These are phyloP conservation scores for Aegilops umbellulata DNA, from an alignment of 176 grass and related monocot species.

Conservation along the genomic window DNA sequence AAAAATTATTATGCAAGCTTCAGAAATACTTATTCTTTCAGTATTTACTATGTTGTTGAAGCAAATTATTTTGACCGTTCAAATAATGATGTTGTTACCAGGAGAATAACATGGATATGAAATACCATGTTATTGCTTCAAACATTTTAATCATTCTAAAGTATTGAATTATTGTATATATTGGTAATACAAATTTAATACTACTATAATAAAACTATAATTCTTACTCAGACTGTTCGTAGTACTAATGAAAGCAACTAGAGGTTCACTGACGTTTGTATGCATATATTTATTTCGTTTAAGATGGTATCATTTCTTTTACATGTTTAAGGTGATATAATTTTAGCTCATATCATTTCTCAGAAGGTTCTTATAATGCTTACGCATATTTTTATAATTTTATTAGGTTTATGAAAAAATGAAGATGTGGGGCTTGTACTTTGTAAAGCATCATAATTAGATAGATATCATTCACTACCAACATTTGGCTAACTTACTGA, in stretches of 20 bases:
- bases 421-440: not conserved
- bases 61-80: not conserved
- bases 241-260: not conserved
- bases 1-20: not conserved
- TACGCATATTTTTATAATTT: not conserved
- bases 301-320: no score
- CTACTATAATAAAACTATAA: not conserved
- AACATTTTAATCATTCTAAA: not conserved
- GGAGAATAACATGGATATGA: not conserved
- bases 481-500: not conserved
- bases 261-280: not conserved
- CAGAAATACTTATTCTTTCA: not conserved
- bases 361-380: no score
- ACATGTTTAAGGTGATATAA: no score
- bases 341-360: no score
- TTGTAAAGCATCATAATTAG: not conserved
- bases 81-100: not conserved
- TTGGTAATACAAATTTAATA: not conserved
- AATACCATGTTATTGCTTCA: not conserved
- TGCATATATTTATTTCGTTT: no score
- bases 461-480: not conserved
- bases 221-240: not conserved
- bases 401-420: not conserved
- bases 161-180: not conserved
- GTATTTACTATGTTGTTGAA: not conserved